Base-by-base conservation (phyloP, 1,284 basidiomycete species). In the Papiliotrema laurentii region DNA sequence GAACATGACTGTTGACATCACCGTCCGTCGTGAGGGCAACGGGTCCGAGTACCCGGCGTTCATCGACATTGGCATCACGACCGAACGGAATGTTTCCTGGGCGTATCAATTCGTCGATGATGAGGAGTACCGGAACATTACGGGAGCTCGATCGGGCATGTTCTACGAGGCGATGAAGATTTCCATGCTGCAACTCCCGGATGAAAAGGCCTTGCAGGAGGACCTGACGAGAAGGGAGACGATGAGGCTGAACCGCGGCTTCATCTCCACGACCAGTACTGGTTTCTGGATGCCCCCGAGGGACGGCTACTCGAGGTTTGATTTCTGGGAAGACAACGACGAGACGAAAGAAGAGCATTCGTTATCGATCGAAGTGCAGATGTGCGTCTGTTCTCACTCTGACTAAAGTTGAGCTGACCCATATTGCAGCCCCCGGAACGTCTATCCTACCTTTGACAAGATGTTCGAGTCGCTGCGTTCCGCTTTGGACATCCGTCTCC, bases 31-130 rank as follows among this genome's bases (percentile, higher is more conserved):
- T 22, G 38, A 45, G 1, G 62, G 62, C 1, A 64, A 61, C 40
- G 56, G 58, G 24, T 40, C 51, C 7, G 59, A 61, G 44, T 50
- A 52, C 33, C 61, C 61, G 5, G 24, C 45, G 5, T 48, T 24
- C 40, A 30, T 60, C n/a, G 34, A 54, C 19, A 30, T 57, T 10
- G 2, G 21, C 2, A 49, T 38, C 16, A 13, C 13, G 21, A 50
- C 28, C 5, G 21, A 34, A 4, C 24, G n/a, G 10, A 51, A 51
- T 28, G 18, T 54, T 27, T 50, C 53, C 13, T 58, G 46, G 47
- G 51, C 49, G 5, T 47, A 42, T 37, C 22, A 42, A 19, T 49
- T 31, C 33, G 26, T 58, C 22, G 6, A 26, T 10, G 33, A 45
- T 10, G 40, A 40, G 3, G 51, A 53, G 18, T 55, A 53, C 38